Percentiles rank a stretch among this genome's conserved stretches.
Conservation (phyloP, 345 rosid genomes). For the Ailanthus altissimus region DNA sequence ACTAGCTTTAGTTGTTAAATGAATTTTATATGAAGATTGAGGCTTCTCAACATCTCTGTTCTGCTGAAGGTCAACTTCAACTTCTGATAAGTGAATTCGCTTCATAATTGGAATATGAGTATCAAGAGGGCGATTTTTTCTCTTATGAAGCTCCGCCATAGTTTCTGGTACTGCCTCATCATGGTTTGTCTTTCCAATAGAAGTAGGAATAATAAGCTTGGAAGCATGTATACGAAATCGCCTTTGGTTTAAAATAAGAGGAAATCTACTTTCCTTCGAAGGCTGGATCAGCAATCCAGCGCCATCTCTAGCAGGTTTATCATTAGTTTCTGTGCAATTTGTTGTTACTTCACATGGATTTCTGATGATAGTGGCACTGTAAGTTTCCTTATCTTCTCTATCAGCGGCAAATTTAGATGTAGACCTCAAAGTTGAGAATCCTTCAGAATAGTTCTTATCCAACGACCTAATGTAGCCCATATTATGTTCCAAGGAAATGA, state of each 20-base stretch:
- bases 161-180: conserved; percentile 30
- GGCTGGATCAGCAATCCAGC: conserved; percentile 26
- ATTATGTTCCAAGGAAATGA: conserved; percentile 17
- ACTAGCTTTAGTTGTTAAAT: conserved; percentile 26
- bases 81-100: conserved; percentile 44
- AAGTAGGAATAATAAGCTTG: conserved; percentile 23
- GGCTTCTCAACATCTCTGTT: conserved; percentile 23
- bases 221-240: conserved; percentile 32
- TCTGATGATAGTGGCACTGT: neutral
- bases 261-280: conserved; percentile 29
- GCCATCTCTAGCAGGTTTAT: conserved; percentile 28
- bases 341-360: conserved; percentile 17
- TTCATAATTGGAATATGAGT: conserved; percentile 32
- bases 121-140: conserved; percentile 2
- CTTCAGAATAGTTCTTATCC: conserved; percentile 21
- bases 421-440: conserved; percentile 13
- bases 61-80: conserved; percentile 28
- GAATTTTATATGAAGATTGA: conserved; percentile 18
- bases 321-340: conserved; percentile 11
- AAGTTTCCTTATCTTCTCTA: conserved; percentile 24
- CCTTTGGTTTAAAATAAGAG: conserved; percentile 34
- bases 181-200: conserved; percentile 19
- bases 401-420: conserved; percentile 18
- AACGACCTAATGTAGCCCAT: conserved; percentile 13
- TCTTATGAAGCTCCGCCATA: conserved; percentile 10